Evolutionary conservation across 169 alveolate species (phyloP), one percentile per base, ranked within the genome.

Genomic region (Cryptosporidium baileyi): DNA sequence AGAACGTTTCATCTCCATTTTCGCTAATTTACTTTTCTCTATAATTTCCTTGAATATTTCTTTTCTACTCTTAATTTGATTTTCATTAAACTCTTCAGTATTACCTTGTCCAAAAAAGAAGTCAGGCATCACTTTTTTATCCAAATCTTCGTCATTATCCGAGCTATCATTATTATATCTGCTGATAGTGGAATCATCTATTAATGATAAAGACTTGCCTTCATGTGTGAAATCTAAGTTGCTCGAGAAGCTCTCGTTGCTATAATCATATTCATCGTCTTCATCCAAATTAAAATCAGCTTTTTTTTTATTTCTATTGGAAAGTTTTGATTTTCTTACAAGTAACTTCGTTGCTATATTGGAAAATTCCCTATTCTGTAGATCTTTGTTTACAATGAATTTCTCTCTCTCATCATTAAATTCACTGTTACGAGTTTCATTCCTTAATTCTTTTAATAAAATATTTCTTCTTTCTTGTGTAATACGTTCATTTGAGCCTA

Each of bases 321-420:
- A 30, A 13, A 4, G 7, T 5, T 6, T 0, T 6, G 28, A 4
- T 17, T 11, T 57, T 13, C 28, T 57, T 17, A 24, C 7, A 0
- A 8, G 43, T 57, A 17, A 17, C 8, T 19, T 1, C 5, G 63
- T 22, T 28, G 28, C 28, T 30, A 47, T 47, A 9, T 0, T 47
- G 15, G n/a, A n/a, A n/a, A n/a, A n/a, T n/a, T n/a, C n/a, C n/a
- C n/a, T n/a, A n/a, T n/a, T n/a, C n/a, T n/a, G 0, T 4, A 47
- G 0, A 5, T 52, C 67, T 28, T 74, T 74, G n/a, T 22, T 54
- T 19, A 54, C 22, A 51, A 22, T 57, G 32, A 74, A 74, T 41
- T 22, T 74, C 24, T 74, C 74, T 54, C 85, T 74, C 57, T 74
- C 85, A 57, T 74, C 85, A 24, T 4, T 57, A 74, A 74, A 74